These are phyloP conservation scores for Areca catechu DNA, from an alignment of 176 grass and related monocot genomes.

Conservation along the genomic window DNA sequence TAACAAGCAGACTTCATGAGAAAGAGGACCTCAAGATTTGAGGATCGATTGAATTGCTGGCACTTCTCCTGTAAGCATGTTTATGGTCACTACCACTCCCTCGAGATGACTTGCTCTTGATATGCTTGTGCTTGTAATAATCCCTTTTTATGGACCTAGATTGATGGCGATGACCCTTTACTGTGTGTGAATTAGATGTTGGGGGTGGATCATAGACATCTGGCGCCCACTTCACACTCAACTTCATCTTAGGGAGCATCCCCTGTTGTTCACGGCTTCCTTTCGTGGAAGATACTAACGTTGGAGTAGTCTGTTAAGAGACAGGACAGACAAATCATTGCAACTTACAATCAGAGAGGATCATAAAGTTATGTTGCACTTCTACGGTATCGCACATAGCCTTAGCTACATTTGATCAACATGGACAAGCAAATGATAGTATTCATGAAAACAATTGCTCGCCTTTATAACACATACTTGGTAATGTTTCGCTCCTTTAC, in stretches of 20 bases:
- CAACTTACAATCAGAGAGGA: no score
- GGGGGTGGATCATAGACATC: conserved; percentile 94
- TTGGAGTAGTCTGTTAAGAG: conserved; percentile 28
- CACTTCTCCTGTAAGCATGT: conserved; percentile 34
- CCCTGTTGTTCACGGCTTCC: conserved; percentile 61
- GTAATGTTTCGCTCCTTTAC: no score
- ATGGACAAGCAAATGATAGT: no score
- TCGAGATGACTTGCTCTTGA: conserved; percentile 37
- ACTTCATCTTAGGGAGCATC: conserved; percentile 15
- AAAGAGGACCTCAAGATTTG: background rate
- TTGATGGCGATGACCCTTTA: conserved; percentile 24
- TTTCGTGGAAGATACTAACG: conserved; percentile 58
- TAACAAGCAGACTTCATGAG: no score
- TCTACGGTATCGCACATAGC: no score
- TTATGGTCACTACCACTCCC: conserved; percentile 51
- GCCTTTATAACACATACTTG: no score
- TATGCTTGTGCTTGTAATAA: conserved; percentile 46
- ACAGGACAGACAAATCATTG: conserved; percentile 7
- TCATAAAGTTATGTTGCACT: no score
- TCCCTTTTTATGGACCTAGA: conserved; percentile 49
- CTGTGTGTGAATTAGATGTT: conserved; percentile 69
- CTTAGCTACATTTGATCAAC: no score
- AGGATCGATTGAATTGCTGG: conserved; percentile 20
- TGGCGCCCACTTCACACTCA: conserved; percentile 72
- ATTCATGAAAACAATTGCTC: no score